Base-by-base conservation (phyloP, 2,329 filamentous ascomycete genomes). In the Metarhizium guizhouense region DNA sequence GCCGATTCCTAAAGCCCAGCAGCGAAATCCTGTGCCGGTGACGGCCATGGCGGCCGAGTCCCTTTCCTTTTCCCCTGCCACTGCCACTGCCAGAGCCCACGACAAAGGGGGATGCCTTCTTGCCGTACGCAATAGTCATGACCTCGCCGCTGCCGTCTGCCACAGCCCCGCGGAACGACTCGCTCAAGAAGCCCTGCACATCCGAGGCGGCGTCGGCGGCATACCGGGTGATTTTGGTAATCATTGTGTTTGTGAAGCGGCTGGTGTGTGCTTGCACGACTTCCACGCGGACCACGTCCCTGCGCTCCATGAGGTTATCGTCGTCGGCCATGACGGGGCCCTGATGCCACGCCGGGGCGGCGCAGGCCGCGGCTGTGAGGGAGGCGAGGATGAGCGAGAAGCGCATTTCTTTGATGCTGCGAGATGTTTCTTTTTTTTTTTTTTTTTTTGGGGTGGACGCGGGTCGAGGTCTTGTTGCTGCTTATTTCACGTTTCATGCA, bases 141-240 rank as follows among this genome's bases (percentile, higher is more conserved):
- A 63, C 5, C 2, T 63, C 57, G 43, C 58, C 60, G n/a, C 62
- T 58, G 48, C 52, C 29, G 20, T 64, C 59, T 13, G 56, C 45
- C 42, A 61, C 58, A 54, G 56, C 57, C 30, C 48, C 51, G 7
- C 50, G 51, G 20, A 51, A 54, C 8, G 53, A 48, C 43, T 50
- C 48, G 32, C 32, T n/a, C 13, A 56, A 25, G 43, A 59, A 62
- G 11, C 45, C 52, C 13, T 38, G 52, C 4, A 53, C 52, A 2
- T 62, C 61, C 13, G 60, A 60, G 1, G 60, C 53, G 3, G 47
- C 30, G 14, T 51, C 38, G n/a, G 51, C 11, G 18, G 55, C 53
- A 18, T 54, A 54, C n/a, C 40, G 54, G 47, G 57, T 58, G 47
- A 55, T 53, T 49, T 51, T 56, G 52, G 52, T 36, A 18, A 58